Base-by-base conservation (phyloP, 305 asterid species). In the Stenogyne calaminthoides region DNA sequence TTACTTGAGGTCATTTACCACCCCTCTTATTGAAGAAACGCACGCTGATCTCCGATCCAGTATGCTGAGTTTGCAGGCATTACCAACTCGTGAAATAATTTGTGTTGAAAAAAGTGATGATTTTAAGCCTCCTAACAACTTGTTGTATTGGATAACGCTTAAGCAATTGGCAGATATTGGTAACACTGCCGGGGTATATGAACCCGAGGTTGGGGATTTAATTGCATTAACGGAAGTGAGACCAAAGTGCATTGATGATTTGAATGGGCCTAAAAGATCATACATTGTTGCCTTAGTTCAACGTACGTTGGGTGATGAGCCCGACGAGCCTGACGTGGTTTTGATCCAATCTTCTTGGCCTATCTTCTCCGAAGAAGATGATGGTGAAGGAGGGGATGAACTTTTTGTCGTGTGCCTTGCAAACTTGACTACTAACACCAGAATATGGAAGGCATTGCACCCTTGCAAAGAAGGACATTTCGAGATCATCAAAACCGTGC, bases 21-120 rank as follows among this genome's bases (percentile, higher is more conserved):
- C 36, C 40, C 87, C 88, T 1, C 82, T 84, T 0, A n/a, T 83
- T 12, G 92, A 84, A 69, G 91, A 87, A 79, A 84, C 85, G 1
- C 86, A 59, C 15, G 85, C 89, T 4, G 89, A 83, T 75, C 54
- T 84, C 52, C 73, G 49, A 51, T 81, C 92, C 15, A 80, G 52
- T 9, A 3, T 87, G 18, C 55, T 11, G 6, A 37, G 71, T 9
- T 15, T 74, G 69, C 51, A 29, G 0, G 40, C 68, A 2, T 80
- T 88, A 0, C 88, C 86, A 0, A 16, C 70, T 14, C 14, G 79
- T 7, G 84, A 83, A 67, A 60, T 84, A 16, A 9, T 22, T 2
- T 44, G 25, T 56, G 77, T 84, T 12, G 36, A 68, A 67, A 40
- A 0, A 25, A 14, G 32, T 1, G 57, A 18, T 29, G 62, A 4